A percentile compares a stretch with the other conserved stretches of the same genome.
phyloP scores from a whole-genome alignment of 2,329 filamentous ascomycete species.

The Verruconis gallopava region DNA sequence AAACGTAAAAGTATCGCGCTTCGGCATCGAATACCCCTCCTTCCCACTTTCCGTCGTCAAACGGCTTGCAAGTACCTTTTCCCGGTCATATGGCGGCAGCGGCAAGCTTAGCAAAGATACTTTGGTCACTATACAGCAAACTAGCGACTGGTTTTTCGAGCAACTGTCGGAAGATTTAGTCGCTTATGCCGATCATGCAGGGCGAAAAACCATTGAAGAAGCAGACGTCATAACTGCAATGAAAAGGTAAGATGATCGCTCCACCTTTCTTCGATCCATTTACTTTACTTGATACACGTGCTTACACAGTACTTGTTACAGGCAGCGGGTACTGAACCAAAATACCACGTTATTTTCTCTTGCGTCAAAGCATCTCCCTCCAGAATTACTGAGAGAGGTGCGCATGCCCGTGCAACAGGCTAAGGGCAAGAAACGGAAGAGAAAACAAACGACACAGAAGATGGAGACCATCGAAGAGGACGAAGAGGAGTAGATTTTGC shows the following conservation, averaged over 20 bases:
- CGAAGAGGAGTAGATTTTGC: slow-evolving; percentile 23
- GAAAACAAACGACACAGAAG: slow-evolving; percentile 17
- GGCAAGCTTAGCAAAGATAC: slow-evolving; percentile 65
- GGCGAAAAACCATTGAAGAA: slow-evolving; percentile 74
- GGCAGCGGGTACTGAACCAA: slow-evolving; percentile 62
- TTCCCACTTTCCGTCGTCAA: slow-evolving; percentile 64
- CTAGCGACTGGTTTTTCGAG: slow-evolving; percentile 86
- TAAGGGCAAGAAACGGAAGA: slow-evolving; percentile 31
- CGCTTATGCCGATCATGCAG: slow-evolving; percentile 69
- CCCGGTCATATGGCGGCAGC: slow-evolving; percentile 50
- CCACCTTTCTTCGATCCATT: slow-evolving; percentile 13
- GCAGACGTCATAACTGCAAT: slow-evolving; percentile 71
- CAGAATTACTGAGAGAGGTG: slow-evolving; percentile 72
- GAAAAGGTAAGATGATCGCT: slow-evolving; percentile 51
- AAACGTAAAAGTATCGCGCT: slow-evolving; percentile 48
- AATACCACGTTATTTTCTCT: slow-evolving; percentile 69
- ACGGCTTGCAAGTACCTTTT: slow-evolving; percentile 54
- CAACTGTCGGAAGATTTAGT: slow-evolving; percentile 69
- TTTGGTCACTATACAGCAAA: slow-evolving; percentile 60
- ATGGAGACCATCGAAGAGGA: slow-evolving; percentile 29
- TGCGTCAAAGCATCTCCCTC: slow-evolving; percentile 69
- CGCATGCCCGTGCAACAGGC: slow-evolving; percentile 51
- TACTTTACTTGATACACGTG: slow-evolving; percentile 9
- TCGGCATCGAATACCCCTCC: slow-evolving; percentile 64
- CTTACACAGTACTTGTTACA: slow-evolving; percentile 32